Conservation (phyloP, 2,329 filamentous ascomycete genomes). For the Verticillium isaacii region DNA sequence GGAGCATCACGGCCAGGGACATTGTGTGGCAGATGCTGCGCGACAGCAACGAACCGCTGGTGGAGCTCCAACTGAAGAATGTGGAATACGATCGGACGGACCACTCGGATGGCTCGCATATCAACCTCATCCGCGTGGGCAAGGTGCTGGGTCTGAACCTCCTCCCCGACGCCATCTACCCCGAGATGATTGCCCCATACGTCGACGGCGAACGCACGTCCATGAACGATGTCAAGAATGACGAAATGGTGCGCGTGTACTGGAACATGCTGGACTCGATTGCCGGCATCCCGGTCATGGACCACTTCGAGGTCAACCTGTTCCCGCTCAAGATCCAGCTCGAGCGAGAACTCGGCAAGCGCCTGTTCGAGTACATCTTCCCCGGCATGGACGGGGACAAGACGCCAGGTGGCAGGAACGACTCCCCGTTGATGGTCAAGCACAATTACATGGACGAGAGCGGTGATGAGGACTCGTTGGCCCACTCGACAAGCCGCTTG, state of each 20-base stretch:
- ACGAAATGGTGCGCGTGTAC: conserved; percentile 87
- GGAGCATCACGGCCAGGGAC: conserved; percentile 90
- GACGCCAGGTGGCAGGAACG: conserved; percentile 40
- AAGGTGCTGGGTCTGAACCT: conserved; percentile 86
- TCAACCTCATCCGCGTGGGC: conserved; percentile 85
- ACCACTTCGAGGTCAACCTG: conserved; percentile 91
- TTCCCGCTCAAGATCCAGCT: conserved; percentile 92
- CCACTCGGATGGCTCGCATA: conserved; percentile 94
- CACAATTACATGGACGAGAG: conserved; percentile 40
- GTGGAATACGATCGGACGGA: conserved; percentile 93
- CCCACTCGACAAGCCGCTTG: conserved; percentile 31
- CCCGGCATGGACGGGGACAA: conserved; percentile 67
- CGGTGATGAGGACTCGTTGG: conserved; percentile 32
- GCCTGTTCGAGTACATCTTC: conserved; percentile 96
- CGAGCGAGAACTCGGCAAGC: conserved; percentile 87
- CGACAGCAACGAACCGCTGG: conserved; percentile 79
- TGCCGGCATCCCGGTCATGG: conserved; percentile 93
- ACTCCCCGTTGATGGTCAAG: conserved; percentile 55
- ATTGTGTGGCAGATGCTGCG: conserved; percentile 97
- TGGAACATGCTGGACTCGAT: conserved; percentile 99
- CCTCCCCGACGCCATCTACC: conserved; percentile 85
- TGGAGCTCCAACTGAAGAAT: conserved; percentile 88
- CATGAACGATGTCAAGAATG: conserved; percentile 49
- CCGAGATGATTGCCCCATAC: conserved; percentile 92
- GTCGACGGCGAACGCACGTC: conserved; percentile 56